Evolutionary conservation across 2,329 filamentous ascomycete species (phyloP).

Genomic region (Phialophora verrucosa): DNA sequence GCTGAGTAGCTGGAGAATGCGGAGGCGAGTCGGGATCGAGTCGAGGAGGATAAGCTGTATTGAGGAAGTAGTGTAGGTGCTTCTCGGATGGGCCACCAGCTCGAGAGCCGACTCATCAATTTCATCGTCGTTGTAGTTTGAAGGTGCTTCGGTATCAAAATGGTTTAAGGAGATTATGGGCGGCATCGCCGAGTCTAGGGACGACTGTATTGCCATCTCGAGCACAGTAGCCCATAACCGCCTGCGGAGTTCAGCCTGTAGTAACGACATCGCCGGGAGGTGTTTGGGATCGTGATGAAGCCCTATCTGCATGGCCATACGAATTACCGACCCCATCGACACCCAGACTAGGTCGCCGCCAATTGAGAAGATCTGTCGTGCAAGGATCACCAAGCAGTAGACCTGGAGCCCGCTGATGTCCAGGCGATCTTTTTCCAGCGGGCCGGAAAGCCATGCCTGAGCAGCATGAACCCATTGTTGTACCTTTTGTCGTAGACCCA

Average conservation of each 20-base stretch:
- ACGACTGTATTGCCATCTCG: slow-evolving; percentile 44
- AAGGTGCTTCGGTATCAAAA: slow-evolving; percentile 46
- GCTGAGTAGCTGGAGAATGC: slow-evolving; percentile 40
- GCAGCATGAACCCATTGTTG: slow-evolving; percentile 43
- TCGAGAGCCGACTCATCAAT: slow-evolving; percentile 36
- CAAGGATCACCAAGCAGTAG: slow-evolving; percentile 45
- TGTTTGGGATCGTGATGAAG: slow-evolving; percentile 44
- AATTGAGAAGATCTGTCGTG: slow-evolving; percentile 43
- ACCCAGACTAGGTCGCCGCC: slow-evolving; percentile 47
- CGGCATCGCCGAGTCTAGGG: slow-evolving; percentile 43
- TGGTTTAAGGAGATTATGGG: slow-evolving; percentile 43
- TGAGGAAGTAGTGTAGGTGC: slow-evolving; percentile 36
- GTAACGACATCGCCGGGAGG: slow-evolving; percentile 32
- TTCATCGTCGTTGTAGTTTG: slow-evolving; percentile 48
- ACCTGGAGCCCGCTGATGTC: slow-evolving; percentile 46
- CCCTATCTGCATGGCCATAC: slow-evolving; percentile 43
- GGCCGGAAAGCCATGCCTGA: slow-evolving; percentile 47
- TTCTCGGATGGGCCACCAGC: slow-evolving; percentile 28
- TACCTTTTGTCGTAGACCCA: slow-evolving; percentile 4
- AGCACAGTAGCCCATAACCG: slow-evolving; percentile 47
- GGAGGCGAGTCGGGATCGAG: slow-evolving; percentile 34
- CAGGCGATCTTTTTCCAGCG: slow-evolving; percentile 43
- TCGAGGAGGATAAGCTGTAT: slow-evolving; percentile 38
- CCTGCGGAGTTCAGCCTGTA: slow-evolving; percentile 41
- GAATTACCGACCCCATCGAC: slow-evolving; percentile 42